Conservation (phyloP, 2,329 filamentous ascomycete genomes). For the Colletotrichum siamense region DNA sequence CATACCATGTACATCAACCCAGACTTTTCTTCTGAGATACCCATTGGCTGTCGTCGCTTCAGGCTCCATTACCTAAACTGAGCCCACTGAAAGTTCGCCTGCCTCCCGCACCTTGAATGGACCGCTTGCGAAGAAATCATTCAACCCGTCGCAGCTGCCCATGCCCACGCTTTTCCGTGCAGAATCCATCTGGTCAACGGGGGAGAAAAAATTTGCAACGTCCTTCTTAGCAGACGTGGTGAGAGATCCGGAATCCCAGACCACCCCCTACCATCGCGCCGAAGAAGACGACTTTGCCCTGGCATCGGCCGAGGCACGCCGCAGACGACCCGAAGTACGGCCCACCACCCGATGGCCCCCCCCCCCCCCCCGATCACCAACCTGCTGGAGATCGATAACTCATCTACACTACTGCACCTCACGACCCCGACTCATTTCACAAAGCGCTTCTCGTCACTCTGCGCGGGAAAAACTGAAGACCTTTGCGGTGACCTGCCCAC, state of each 20-base stretch:
- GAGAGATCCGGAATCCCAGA: not conserved
- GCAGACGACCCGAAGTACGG: slow-evolving; percentile 4
- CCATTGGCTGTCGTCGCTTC: not conserved
- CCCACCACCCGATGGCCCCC: not conserved
- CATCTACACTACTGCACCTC: not conserved
- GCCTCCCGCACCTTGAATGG: not conserved
- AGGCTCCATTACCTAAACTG: not conserved
- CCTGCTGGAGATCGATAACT: not conserved
- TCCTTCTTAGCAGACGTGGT: not conserved
- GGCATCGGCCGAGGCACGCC: not conserved
- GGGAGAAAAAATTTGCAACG: not conserved
- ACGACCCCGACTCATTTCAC: not conserved
- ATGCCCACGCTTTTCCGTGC: not conserved
- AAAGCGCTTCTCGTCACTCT: not conserved
- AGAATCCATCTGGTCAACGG: not conserved
- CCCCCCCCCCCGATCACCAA: too few species aligned
- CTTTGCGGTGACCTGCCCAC: not conserved
- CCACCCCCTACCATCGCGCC: not conserved
- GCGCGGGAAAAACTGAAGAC: not conserved
- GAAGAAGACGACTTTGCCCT: not conserved
- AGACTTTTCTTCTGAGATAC: not conserved
- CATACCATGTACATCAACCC: not conserved
- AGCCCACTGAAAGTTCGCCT: not conserved
- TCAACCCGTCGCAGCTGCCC: not conserved
- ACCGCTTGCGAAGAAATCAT: not conserved